A percentile compares a stretch with the other conserved stretches of the same genome.
These are phyloP conservation scores for Thermoascus crustaceus DNA, from an alignment of 2,329 filamentous ascomycete genomes.

Conservation along the genomic window DNA sequence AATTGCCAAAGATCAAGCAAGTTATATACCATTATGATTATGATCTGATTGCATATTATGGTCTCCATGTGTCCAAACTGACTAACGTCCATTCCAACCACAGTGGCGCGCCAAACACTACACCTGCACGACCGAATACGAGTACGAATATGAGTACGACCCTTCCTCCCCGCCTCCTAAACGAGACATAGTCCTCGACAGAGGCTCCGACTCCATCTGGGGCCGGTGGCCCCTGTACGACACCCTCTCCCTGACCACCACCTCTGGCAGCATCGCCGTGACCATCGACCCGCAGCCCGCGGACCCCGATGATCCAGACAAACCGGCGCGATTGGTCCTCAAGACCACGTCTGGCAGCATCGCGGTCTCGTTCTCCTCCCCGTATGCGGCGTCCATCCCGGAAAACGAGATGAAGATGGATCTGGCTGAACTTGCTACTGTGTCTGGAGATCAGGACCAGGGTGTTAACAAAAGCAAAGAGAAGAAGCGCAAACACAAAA, in stretches of 20 bases:
- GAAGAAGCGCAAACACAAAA: background rate
- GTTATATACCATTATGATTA: too few species aligned
- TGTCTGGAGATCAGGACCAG: slow-evolving; percentile 3
- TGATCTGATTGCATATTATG: too few species aligned
- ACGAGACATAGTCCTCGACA: slow-evolving; percentile 14
- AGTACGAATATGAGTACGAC: too few species aligned
- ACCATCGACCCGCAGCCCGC: slow-evolving; percentile 25
- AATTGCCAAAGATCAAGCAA: too few species aligned
- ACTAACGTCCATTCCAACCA: background rate
- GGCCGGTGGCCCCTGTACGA: slow-evolving; percentile 26
- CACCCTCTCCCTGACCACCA: slow-evolving; percentile 22
- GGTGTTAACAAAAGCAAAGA: background rate
- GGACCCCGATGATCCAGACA: slow-evolving; percentile 14
- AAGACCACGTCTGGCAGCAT: slow-evolving; percentile 19
- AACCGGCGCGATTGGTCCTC: slow-evolving; percentile 21
- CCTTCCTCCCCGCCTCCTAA: too few species aligned
- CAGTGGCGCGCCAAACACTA: background rate
- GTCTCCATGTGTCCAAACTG: background rate
- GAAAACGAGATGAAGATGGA: slow-evolving; percentile 4
- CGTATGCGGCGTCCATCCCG: slow-evolving; percentile 2
- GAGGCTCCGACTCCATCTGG: slow-evolving; percentile 13
- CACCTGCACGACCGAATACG: background rate
- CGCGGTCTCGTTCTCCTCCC: slow-evolving; percentile 14
- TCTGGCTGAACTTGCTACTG: background rate
- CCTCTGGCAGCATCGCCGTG: slow-evolving; percentile 21